Evolutionary conservation across 768 basidiomycete genomes (phyloP).

Genomic region (Chalciporus chontae): DNA sequence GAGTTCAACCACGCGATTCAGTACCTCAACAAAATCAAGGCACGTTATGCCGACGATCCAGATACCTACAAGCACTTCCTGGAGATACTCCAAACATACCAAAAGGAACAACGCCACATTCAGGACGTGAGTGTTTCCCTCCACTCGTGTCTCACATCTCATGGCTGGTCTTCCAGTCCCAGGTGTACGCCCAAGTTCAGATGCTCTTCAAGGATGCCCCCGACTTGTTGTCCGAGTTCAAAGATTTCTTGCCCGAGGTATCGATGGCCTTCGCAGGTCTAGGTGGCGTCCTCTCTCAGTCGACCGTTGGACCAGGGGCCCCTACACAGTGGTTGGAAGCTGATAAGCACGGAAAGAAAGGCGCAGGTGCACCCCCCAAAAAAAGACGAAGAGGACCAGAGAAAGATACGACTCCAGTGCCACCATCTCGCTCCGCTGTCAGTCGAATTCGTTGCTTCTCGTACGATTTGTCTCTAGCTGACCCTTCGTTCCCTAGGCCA

Average conservation of each 20-base stretch:
- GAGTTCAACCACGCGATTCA: slow-evolving; percentile 95
- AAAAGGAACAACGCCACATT: slow-evolving; percentile 73
- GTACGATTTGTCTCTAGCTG: neutral
- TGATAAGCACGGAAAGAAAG: slow-evolving; percentile 44
- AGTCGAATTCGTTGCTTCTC: slow-evolving; percentile 41
- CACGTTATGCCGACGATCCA: slow-evolving; percentile 81
- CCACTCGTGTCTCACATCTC: slow-evolving; percentile 1
- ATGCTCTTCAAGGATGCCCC: slow-evolving; percentile 77
- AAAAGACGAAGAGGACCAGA: slow-evolving; percentile 62
- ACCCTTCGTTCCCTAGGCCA: slow-evolving; percentile 37
- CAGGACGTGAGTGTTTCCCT: slow-evolving; percentile 56
- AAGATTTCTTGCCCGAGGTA: slow-evolving; percentile 73
- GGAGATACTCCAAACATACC: slow-evolving; percentile 84
- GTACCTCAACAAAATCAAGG: slow-evolving; percentile 98
- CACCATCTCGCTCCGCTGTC: slow-evolving; percentile 45
- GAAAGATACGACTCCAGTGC: slow-evolving; percentile 64
- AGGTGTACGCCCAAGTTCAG: slow-evolving; percentile 80
- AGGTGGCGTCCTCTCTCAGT: slow-evolving; percentile 49
- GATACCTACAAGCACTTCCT: slow-evolving; percentile 90
- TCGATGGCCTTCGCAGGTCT: slow-evolving; percentile 40
- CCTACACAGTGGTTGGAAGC: slow-evolving; percentile 40
- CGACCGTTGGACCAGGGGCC: slow-evolving; percentile 34
- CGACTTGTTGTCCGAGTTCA: slow-evolving; percentile 78
- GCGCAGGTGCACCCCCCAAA: slow-evolving; percentile 39
- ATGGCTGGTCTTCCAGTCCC: slow-evolving; percentile 40